Base-by-base conservation (phyloP, 2,329 filamentous ascomycete species). In the Pyricularia sp. region DNA sequence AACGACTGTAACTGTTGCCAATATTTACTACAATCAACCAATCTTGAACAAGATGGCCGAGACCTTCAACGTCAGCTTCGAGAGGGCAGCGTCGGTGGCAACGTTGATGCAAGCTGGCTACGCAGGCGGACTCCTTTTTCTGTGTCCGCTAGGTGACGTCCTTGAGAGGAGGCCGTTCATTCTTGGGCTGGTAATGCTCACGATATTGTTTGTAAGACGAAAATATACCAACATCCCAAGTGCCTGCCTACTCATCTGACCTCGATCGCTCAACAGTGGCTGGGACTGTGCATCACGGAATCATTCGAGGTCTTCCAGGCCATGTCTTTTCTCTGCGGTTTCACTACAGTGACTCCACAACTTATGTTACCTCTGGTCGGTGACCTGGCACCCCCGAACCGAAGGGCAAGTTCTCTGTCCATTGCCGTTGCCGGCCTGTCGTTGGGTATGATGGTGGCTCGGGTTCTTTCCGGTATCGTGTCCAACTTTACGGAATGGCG, bases 91-190 rank as follows among this genome's bases (percentile, higher is more conserved):
- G 0, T 79, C 82, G 59, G 88, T 94, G 28, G 91, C 92, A 0
- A 94, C 92, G 0, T 80, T 93, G 63, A 88, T 91, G 77, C 92
- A 95, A 76, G 90, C 91, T 1, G 92, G 92, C 1, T 95, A 95
- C 77, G 92, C 91, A 0, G 83, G 82, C 0, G 92, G 92, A 0
- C 76, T 95, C 25, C 78, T 94, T 20, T 88, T 94, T 71, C 80
- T 95, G 11, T 92, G 92, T 74, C 92, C 92, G 0, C 77, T 94
- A 1, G 92, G 91, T 0, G 92, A 95, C 72, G 81, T 87, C 61
- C 79, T 94, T 7, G 84, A 83, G 31, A 83, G 92, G 28, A 81
- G 92, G 58, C 87, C 88, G 0, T 92, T 92, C 73, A 90, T 93
- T 28, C 80, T 94, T 2, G 78, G 79, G 0, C 80, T 95, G 17